A percentile compares a stretch with the other conserved stretches of the same genome.
These are phyloP conservation scores for Gnaphalium uliginosum DNA, from an alignment of 129 eudicot genomes.

Conservation along the genomic window DNA sequence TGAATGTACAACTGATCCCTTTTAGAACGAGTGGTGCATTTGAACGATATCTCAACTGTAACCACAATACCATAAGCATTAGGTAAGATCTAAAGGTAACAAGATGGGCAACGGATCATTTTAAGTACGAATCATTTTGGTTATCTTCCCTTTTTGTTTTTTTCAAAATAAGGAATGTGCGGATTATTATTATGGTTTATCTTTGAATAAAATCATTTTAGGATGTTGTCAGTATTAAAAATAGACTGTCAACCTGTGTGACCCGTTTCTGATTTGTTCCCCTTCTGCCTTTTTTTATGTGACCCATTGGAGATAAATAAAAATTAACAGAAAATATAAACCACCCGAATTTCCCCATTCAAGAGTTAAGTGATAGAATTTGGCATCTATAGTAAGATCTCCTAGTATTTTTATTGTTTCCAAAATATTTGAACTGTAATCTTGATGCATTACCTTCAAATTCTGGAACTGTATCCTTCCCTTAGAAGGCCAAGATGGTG, in stretches of 20 bases:
- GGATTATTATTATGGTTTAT: neutral
- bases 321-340: no score
- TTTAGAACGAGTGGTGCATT: slow-evolving; percentile 86
- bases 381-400: neutral
- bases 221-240: neutral
- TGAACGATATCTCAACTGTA: slow-evolving; percentile 76
- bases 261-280: slow-evolving; percentile 25
- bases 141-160: neutral
- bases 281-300: neutral
- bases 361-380: neutral
- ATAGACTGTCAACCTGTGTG: neutral
- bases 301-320: neutral
- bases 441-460: slow-evolving; percentile 49
- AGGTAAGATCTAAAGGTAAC: neutral
- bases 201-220: neutral
- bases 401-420: no score
- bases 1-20: slow-evolving; percentile 78
- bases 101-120: neutral
- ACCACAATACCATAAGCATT: neutral
- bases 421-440: neutral
- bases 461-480: slow-evolving; percentile 65
- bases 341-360: neutral
- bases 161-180: neutral
- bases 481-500: slow-evolving; percentile 68
- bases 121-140: neutral